phyloP scores from a whole-genome alignment of 257 asterid genomes.

The Ballota nigra region DNA sequence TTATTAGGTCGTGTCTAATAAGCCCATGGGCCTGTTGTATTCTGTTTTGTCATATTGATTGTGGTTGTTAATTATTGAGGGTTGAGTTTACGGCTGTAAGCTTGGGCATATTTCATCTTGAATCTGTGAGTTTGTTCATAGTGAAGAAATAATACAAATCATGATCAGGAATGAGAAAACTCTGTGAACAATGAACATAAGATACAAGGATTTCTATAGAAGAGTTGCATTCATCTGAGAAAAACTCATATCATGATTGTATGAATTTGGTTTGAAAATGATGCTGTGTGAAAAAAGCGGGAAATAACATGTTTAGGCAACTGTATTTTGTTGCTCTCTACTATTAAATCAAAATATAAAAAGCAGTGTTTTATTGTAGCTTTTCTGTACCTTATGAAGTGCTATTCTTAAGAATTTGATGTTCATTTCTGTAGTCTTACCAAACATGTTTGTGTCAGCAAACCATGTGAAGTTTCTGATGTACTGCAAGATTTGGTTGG shows the following conservation, averaged over 20 bases:
- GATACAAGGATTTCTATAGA: neutral
- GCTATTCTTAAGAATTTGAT: slow-evolving; percentile 1
- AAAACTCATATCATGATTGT: neutral
- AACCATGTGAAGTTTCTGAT: slow-evolving; percentile 69
- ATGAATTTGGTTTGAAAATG: slow-evolving; percentile 7
- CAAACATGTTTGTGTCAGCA: slow-evolving; percentile 31
- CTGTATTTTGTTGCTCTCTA: neutral
- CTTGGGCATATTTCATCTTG: neutral
- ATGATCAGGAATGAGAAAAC: neutral
- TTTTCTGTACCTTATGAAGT: neutral
- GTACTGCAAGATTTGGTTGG: slow-evolving; percentile 73
- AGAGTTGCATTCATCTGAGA: neutral
- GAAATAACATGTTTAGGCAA: neutral
- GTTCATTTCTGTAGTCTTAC: slow-evolving; percentile 13
- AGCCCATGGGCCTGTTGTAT: neutral
- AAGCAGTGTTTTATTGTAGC: neutral
- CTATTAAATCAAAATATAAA: neutral
- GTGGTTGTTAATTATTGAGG: neutral
- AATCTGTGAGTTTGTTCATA: neutral
- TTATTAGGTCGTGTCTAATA: no score
- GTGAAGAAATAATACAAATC: neutral
- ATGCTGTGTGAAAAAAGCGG: neutral
- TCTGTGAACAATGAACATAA: neutral
- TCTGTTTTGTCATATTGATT: neutral
- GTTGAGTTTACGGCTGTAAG: neutral